These are phyloP conservation scores for Pythium aristosporum DNA, from an alignment of 352 stramenopile species.

Conservation along the genomic window DNA sequence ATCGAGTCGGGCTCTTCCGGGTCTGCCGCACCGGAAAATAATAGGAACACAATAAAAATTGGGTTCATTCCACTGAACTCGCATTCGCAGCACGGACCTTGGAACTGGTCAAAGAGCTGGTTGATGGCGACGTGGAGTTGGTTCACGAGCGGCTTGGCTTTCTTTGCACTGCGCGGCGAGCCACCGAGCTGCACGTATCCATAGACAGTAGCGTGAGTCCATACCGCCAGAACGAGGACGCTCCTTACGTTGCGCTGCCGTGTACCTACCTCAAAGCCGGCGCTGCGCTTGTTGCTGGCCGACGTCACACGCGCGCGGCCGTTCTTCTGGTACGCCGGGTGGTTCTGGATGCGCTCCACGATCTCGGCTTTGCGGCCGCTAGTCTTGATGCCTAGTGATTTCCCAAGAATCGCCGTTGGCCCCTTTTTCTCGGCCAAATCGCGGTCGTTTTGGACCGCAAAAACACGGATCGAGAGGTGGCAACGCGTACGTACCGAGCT, in stretches of 20 bases:
- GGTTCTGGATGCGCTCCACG: conserved; percentile 66
- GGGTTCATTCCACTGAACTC: not conserved
- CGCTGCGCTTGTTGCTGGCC: conserved; percentile 34
- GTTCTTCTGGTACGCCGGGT: conserved; percentile 45
- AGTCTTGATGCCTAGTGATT: conserved; percentile 54
- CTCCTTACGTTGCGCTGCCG: not conserved
- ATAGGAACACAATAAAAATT: not conserved
- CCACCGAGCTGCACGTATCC: not conserved
- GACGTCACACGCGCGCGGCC: conserved; percentile 11
- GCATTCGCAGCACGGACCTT: conserved; percentile 36
- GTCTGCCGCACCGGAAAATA: conserved; percentile 32
- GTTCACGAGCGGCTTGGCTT: conserved; percentile 40
- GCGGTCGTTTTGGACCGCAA: not conserved
- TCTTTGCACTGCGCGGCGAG: conserved; percentile 43
- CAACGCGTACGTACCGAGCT: conserved; percentile 40
- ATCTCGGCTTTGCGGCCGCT: conserved; percentile 77
- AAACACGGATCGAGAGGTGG: not conserved
- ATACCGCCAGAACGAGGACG: not conserved
- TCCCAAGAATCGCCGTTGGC: not conserved
- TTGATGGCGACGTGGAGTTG: conserved; percentile 46
- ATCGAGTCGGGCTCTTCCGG: conserved; percentile 60
- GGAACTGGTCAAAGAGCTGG: conserved; percentile 56
- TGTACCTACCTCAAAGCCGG: conserved; percentile 23
- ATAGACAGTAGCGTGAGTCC: not conserved
- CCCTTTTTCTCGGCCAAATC: not conserved